Conservation (phyloP, 2,329 filamentous ascomycete species). For the Neofusicoccum sp. region DNA sequence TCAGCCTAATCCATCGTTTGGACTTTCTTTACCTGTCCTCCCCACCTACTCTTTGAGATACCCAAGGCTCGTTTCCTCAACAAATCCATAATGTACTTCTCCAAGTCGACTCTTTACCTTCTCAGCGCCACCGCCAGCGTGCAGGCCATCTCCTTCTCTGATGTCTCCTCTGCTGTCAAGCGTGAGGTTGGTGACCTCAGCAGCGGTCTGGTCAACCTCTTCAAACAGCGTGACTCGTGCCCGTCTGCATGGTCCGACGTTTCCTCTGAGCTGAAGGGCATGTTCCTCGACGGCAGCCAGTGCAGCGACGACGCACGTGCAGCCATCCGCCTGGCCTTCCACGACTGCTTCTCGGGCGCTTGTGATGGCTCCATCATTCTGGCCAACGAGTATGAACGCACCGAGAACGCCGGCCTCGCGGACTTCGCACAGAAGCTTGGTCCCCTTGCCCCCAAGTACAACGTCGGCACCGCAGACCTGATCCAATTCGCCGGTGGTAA, state of each 20-base stretch:
- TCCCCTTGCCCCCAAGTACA: conserved; percentile 41
- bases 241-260: conserved; percentile 28
- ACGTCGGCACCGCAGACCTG: conserved; percentile 54
- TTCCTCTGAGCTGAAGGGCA: conserved; percentile 23
- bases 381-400: conserved; percentile 35
- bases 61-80: background rate
- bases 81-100: conserved; percentile 6
- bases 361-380: conserved; percentile 44
- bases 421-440: conserved; percentile 40
- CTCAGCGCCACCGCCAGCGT: background rate
- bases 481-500: conserved; percentile 48
- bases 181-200: background rate
- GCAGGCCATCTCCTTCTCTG: conserved; percentile 8
- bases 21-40: background rate
- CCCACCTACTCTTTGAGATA: background rate
- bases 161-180: conserved; percentile 18
- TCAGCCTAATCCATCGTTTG: background rate
- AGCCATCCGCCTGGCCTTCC: conserved; percentile 32
- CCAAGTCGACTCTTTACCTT: background rate
- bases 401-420: conserved; percentile 48
- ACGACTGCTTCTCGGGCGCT: conserved; percentile 36
- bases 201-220: background rate
- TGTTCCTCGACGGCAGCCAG: conserved; percentile 22
- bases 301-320: conserved; percentile 30
- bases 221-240: conserved; percentile 20